These are phyloP conservation scores for Arctium minus DNA, from an alignment of 129 eudicot species.

Conservation along the genomic window DNA sequence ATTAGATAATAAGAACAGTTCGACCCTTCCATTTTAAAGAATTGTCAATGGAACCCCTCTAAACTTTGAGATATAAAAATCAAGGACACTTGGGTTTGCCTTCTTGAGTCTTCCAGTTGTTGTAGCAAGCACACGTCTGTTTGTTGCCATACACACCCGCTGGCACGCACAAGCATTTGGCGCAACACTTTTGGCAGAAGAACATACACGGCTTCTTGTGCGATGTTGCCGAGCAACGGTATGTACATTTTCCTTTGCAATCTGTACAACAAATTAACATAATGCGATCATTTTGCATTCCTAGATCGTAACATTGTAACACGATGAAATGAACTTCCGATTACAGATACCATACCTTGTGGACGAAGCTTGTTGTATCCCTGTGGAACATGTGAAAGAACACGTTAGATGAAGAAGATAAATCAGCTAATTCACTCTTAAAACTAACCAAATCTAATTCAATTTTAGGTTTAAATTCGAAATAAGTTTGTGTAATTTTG, in stretches of 20 bases:
- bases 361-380: slow-evolving; percentile 56
- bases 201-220: slow-evolving; percentile 85
- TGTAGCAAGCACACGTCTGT: slow-evolving; percentile 68
- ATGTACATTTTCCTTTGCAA: slow-evolving; percentile 55
- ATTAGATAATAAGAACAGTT: slow-evolving; percentile 2
- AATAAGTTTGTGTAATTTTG: neutral
- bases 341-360: slow-evolving; percentile 22
- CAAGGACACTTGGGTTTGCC: slow-evolving; percentile 75
- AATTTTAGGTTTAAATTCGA: neutral
- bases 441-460: neutral
- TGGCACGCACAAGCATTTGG: slow-evolving; percentile 72
- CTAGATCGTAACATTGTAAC: neutral
- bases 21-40: slow-evolving; percentile 11
- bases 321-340: neutral
- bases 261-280: slow-evolving; percentile 24
- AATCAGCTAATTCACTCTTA: neutral
- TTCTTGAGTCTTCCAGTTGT: slow-evolving; percentile 74
- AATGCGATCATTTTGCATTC: neutral
- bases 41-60: slow-evolving; percentile 11
- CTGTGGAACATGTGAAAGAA: slow-evolving; percentile 9
- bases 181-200: slow-evolving; percentile 66
- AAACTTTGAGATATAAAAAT: neutral
- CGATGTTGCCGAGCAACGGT: slow-evolving; percentile 71
- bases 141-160: slow-evolving; percentile 60
- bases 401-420: neutral